Conservation (phyloP, 768 basidiomycete species). For the Cyathus striatus region DNA sequence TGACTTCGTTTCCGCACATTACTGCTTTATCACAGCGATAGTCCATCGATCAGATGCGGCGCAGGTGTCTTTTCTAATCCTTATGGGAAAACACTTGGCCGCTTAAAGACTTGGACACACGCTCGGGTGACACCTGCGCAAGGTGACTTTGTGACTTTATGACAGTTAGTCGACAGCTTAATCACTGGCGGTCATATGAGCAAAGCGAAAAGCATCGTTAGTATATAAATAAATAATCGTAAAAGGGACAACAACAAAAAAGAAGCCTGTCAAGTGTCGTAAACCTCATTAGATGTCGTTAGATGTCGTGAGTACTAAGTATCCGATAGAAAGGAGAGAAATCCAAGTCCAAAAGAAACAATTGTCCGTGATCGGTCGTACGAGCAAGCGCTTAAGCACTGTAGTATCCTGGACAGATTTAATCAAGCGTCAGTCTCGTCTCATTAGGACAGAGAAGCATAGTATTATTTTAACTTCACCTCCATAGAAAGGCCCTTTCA, state of each 20-base stretch:
- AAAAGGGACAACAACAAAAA: constrained; percentile 10
- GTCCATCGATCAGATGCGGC: constrained; percentile 15
- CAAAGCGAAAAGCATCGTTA: too few relatives aligned
- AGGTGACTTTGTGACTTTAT: too few relatives aligned
- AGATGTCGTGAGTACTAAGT: constrained; percentile 20
- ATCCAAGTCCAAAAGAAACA: constrained; percentile 19
- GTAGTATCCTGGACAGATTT: constrained; percentile 39
- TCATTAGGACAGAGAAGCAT: constrained; percentile 11
- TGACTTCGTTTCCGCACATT: constrained; percentile 1
- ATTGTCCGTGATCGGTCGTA: constrained; percentile 17
- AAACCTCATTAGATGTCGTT: constrained; percentile 26
- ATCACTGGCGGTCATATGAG: too few relatives aligned
- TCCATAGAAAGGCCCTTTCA: constrained; percentile 61
- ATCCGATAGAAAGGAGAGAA: constrained; percentile 20
- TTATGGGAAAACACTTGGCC: background rate
- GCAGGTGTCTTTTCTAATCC: constrained; percentile 5
- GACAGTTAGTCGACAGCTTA: too few relatives aligned
- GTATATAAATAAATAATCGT: constrained; percentile 19
- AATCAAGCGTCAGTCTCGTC: constrained; percentile 16
- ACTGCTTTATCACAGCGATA: constrained; percentile 5
- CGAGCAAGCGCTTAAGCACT: constrained; percentile 29
- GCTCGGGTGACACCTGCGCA: too few relatives aligned
- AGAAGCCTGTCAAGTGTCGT: too few relatives aligned
- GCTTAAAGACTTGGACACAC: too few relatives aligned
- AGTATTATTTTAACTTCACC: constrained; percentile 36